phyloP scores from a whole-genome alignment of 2,329 filamentous ascomycete species.

The Hawksworthiomyces lignivorus region DNA sequence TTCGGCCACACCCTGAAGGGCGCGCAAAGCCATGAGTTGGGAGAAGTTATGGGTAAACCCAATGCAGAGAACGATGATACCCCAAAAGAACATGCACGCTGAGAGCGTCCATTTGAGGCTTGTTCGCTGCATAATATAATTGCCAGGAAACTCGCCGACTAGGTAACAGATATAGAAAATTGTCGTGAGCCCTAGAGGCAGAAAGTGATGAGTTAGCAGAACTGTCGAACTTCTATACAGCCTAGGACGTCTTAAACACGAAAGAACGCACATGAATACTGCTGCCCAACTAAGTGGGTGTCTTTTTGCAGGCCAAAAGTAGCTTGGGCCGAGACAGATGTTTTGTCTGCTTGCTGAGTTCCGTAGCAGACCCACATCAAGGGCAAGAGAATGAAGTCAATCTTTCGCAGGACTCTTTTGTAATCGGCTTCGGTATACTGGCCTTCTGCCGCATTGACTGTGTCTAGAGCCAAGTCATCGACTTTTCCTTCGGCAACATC shows the following conservation, averaged over 20 bases:
- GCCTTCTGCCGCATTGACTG: neutral
- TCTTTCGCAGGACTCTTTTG: conserved; percentile 21
- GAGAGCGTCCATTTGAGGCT: conserved; percentile 19
- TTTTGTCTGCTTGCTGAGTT: conserved; percentile 42
- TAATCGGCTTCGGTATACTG: conserved; percentile 8
- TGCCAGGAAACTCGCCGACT: conserved; percentile 25
- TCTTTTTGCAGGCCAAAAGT: conserved; percentile 29
- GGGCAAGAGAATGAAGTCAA: conserved; percentile 29
- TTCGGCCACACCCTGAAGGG: conserved; percentile 30
- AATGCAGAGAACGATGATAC: conserved; percentile 28
- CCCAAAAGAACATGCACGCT: conserved; percentile 23
- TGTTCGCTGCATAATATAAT: conserved; percentile 22
- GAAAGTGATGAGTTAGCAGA: no score
- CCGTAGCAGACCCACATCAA: conserved; percentile 34
- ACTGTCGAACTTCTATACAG: no score
- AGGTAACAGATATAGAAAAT: conserved; percentile 28
- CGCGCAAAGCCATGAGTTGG: conserved; percentile 27
- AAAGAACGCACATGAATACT: conserved; percentile 15
- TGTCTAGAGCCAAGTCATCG: neutral
- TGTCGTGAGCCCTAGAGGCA: conserved; percentile 22
- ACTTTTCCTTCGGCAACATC: no score
- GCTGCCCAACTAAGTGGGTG: conserved; percentile 18
- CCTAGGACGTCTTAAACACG: no score
- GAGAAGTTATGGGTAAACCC: conserved; percentile 30
- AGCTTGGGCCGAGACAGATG: conserved; percentile 30